Base-by-base conservation (phyloP, 495 filamentous ascomycete species). In the Hyaloscypha bicolor region DNA sequence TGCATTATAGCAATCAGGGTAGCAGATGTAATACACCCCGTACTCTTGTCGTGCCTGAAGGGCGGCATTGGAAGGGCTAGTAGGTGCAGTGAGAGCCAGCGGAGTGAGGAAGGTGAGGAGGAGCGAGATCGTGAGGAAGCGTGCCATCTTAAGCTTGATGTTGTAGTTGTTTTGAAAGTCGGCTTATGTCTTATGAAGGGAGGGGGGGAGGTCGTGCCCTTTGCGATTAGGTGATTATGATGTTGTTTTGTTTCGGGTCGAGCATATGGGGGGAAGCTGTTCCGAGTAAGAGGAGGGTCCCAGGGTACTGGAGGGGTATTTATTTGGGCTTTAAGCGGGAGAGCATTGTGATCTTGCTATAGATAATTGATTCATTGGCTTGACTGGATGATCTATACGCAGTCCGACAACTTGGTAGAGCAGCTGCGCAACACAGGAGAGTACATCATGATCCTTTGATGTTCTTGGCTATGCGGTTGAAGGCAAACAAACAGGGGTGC, bases 71-170 rank as follows among this genome's bases (percentile, higher is more conserved):
- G 16, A 48, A 48, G 42, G 16, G 9, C 4, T 48, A 1, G 42
- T 48, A 32, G 39, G 61, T 32, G 29, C 42, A 63, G 42, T 42
- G 2, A 63, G 55, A 32, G 25, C 21, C 8, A 56, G 61, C 4
- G 31, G 29, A 22, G 31, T 19, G 42, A 63, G 30, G 42, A 63
- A 19, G n/a, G 48, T 33, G 61, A 63, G 39, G 12, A 63, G 61
- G 22, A 63, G 61, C 12, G 32, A 16, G 57, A 60, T 32, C 2
- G 4, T 42, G 35, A 30, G 42, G 33, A 59, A 33, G 56, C 16
- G 42, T 48, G 42, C 11, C 42, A 48, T 48, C 16, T 14, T 48
- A 6, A 12, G 16, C 8, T 14, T 16, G 42, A 19, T 48, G 9
- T 19, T 48, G 42, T 25, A 19, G 42, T 48, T 12, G 35, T 6